Conservation (phyloP, 805 yeast genomes). For the Saturnispora ahearnii region DNA sequence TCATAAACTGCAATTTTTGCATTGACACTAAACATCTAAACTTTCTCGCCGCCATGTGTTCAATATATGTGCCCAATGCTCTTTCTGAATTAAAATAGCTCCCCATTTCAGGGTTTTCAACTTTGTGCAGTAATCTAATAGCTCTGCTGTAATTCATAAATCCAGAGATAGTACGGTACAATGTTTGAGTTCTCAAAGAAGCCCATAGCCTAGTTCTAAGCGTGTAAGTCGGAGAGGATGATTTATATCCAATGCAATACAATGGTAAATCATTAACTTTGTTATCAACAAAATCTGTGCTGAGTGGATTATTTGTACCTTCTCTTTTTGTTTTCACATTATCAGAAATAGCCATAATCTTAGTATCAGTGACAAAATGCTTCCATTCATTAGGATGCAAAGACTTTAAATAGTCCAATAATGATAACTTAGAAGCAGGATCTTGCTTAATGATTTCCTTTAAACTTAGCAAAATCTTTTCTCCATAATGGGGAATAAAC, state of each 20-base stretch:
- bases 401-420: constrained; percentile 71
- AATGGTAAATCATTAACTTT: constrained; percentile 57
- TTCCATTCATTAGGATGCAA: constrained; percentile 74
- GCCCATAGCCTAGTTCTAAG: constrained; percentile 83
- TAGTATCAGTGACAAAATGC: constrained; percentile 68
- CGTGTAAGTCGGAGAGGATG: constrained; percentile 52
- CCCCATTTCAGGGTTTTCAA: constrained; percentile 52
- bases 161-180: constrained; percentile 77
- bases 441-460: constrained; percentile 40
- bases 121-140: constrained; percentile 53
- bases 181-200: constrained; percentile 72
- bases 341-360: constrained; percentile 32
- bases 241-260: constrained; percentile 64
- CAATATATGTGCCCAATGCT: constrained; percentile 54
- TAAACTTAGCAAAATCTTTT: constrained; percentile 36
- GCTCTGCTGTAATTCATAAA: constrained; percentile 74
- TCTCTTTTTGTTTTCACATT: constrained; percentile 30
- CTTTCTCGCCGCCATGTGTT: constrained; percentile 68
- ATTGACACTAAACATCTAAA: constrained; percentile 75
- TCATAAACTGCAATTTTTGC: constrained; percentile 72
- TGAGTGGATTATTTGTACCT: background rate
- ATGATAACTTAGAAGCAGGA: constrained; percentile 39
- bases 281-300: constrained; percentile 25
- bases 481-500: constrained; percentile 44
- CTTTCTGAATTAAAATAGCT: constrained; percentile 32